Conservation (phyloP, 2,329 filamentous ascomycete species). For the Akanthomyces uredinophilus region DNA sequence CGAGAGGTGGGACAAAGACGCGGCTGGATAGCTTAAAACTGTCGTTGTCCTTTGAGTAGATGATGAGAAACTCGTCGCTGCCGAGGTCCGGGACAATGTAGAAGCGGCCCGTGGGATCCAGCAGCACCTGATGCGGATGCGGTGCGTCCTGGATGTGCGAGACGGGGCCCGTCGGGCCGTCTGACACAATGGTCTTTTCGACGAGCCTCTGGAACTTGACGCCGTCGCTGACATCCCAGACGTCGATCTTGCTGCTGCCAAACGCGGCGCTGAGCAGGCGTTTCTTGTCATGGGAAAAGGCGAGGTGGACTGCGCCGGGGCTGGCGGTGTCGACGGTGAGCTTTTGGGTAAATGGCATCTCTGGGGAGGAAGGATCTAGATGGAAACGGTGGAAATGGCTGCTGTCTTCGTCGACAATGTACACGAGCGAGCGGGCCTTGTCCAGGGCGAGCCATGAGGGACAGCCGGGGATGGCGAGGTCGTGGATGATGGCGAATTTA, state of each 20-base stretch:
- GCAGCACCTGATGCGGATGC: slow-evolving; percentile 43
- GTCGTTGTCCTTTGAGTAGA: slow-evolving; percentile 40
- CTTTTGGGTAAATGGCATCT: slow-evolving; percentile 23
- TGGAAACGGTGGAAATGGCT: slow-evolving; percentile 35
- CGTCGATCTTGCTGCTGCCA: slow-evolving; percentile 36
- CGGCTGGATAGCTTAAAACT: slow-evolving; percentile 33
- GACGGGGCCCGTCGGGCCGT: slow-evolving; percentile 29
- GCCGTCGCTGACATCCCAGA: slow-evolving; percentile 39
- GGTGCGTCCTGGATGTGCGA: slow-evolving; percentile 28
- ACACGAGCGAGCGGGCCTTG: slow-evolving; percentile 33
- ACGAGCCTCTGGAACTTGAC: slow-evolving; percentile 30
- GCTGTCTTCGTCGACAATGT: slow-evolving; percentile 44
- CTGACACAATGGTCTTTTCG: slow-evolving; percentile 32
- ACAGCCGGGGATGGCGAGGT: slow-evolving; percentile 29
- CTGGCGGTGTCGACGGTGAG: slow-evolving; percentile 31
- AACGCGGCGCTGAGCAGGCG: slow-evolving; percentile 42
- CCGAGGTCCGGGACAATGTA: slow-evolving; percentile 47
- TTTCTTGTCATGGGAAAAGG: slow-evolving; percentile 39
- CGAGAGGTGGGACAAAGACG: slow-evolving; percentile 29
- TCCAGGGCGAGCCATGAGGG: slow-evolving; percentile 44
- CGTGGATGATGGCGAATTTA: slow-evolving; percentile 33
- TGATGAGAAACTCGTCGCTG: slow-evolving; percentile 41
- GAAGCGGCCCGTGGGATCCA: slow-evolving; percentile 45
- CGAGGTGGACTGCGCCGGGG: slow-evolving; percentile 42
- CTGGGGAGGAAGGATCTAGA: slow-evolving; percentile 29